Conservation (phyloP, 2,329 filamentous ascomycete genomes). For the Arthrobotrys iridis region DNA sequence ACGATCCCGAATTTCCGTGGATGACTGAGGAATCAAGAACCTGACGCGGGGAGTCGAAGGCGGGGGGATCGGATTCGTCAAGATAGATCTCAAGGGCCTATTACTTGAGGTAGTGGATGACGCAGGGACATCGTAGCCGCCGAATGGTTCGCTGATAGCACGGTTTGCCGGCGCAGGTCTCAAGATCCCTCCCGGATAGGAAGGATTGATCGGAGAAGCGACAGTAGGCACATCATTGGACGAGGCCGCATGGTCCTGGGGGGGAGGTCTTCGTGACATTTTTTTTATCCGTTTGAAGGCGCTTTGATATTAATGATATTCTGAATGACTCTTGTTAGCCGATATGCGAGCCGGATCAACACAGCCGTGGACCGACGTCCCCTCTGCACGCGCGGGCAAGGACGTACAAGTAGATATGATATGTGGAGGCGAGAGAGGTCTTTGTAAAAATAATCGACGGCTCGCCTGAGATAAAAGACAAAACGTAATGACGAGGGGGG, state of each 20-base stretch:
- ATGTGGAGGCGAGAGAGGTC: conserved; percentile 27
- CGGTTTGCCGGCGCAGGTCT: conserved; percentile 36
- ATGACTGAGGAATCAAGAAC: conserved; percentile 50
- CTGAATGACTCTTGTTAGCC: not conserved
- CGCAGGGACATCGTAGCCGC: conserved; percentile 40
- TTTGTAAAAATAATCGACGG: conserved; percentile 54
- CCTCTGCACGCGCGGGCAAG: conserved; percentile 36
- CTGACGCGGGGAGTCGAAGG: conserved; percentile 44
- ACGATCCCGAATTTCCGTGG: conserved; percentile 42
- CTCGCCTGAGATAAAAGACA: conserved; percentile 22
- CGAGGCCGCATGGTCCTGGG: conserved; percentile 43
- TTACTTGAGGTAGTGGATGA: conserved; percentile 24
- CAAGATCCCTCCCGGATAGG: conserved; percentile 3
- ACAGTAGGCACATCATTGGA: conserved; percentile 36
- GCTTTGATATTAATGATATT: conserved; percentile 7
- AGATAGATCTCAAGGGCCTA: conserved; percentile 33
- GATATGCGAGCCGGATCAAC: conserved; percentile 13
- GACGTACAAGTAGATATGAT: conserved; percentile 34
- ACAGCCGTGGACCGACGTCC: conserved; percentile 1
- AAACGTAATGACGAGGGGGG: not conserved
- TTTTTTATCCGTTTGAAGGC: not conserved
- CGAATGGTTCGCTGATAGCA: conserved; percentile 43
- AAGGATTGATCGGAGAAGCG: conserved; percentile 2
- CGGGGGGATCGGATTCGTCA: conserved; percentile 47
- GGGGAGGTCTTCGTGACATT: conserved; percentile 47